A percentile compares a stretch with the other conserved stretches of the same genome.
These are phyloP conservation scores for Talaromyces pinophilus DNA, from an alignment of 2,329 filamentous ascomycete species.

Conservation along the genomic window DNA sequence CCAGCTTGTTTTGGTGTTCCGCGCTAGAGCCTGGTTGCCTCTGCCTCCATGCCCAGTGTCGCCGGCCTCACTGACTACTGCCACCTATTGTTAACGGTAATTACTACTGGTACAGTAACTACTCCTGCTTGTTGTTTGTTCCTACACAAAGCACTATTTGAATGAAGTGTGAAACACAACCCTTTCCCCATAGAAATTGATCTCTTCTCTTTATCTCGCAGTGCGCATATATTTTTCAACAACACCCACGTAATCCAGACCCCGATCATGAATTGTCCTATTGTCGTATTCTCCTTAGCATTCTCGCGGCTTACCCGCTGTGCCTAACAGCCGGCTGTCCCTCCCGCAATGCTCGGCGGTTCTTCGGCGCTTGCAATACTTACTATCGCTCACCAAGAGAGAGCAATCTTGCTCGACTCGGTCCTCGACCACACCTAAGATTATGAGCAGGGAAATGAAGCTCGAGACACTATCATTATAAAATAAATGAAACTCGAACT, in stretches of 20 bases:
- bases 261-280: not conserved
- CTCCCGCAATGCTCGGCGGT: not conserved
- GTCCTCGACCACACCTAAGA: no score
- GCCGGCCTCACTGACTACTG: not conserved
- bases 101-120: not conserved
- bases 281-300: not conserved
- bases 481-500: no score
- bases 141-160: not conserved
- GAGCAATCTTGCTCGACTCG: no score
- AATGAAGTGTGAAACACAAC: not conserved
- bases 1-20: not conserved
- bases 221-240: not conserved
- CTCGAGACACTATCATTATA: no score
- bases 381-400: no score
- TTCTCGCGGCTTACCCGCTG: not conserved
- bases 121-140: not conserved
- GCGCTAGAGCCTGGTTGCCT: not conserved
- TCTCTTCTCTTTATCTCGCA: not conserved
- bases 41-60: not conserved
- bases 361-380: not conserved
- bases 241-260: not conserved
- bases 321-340: conserved; percentile 1
- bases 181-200: not conserved
- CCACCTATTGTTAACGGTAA: not conserved
- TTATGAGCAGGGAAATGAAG: no score